Percentiles rank a stretch among this genome's conserved stretches.
Evolutionary conservation across 192 early-diverging fungal genomes (phyloP).

Genomic region (Geranomyces variabilis): DNA sequence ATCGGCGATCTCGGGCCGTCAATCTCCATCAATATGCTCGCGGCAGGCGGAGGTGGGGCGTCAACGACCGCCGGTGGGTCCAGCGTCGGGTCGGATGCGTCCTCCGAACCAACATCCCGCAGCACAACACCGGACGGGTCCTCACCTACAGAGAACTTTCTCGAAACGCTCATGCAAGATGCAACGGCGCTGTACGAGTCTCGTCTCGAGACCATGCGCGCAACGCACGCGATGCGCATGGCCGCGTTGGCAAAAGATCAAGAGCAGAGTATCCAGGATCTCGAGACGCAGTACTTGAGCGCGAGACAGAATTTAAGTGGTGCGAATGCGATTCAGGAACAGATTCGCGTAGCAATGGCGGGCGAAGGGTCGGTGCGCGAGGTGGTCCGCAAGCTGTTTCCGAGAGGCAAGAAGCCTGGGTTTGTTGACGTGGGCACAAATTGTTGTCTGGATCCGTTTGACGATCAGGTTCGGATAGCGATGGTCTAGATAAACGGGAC

Average conservation of each 20-base stretch:
- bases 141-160: neutral
- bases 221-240: conserved; percentile 1
- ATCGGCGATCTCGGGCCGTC: too few relatives aligned
- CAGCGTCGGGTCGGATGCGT: neutral
- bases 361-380: conserved; percentile 2
- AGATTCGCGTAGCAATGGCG: neutral
- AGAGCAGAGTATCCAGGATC: neutral
- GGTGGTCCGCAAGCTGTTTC: neutral
- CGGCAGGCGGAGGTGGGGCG: too few relatives aligned
- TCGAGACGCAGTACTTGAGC: conserved; percentile 7
- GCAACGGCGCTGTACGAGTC: conserved; percentile 9
- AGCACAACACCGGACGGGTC: neutral
- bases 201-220: neutral
- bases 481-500: too few relatives aligned
- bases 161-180: neutral
- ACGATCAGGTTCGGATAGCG: too few relatives aligned
- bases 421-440: neutral
- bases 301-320: neutral
- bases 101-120: neutral
- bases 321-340: neutral
- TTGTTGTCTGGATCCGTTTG: conserved; percentile 9
- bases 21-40: too few relatives aligned
- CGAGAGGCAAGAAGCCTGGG: conserved; percentile 1
- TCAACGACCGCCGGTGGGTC: too few relatives aligned
- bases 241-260: neutral